phyloP scores from a whole-genome alignment of 331 rosid species.

The Spiraea crenata region DNA sequence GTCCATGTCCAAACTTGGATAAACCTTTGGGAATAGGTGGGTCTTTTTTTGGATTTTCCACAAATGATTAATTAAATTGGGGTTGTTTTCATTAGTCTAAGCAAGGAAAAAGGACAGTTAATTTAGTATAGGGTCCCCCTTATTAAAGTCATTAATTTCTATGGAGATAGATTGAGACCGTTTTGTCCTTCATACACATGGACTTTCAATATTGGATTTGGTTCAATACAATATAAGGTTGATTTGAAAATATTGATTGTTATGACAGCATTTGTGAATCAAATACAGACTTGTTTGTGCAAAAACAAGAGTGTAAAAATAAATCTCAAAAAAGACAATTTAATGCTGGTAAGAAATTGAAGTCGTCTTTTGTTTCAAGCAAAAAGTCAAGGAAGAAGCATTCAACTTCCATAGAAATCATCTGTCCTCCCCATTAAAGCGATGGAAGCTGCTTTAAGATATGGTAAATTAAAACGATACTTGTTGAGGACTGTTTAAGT shows the following conservation, averaged over 20 bases:
- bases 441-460: neutral
- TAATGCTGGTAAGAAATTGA: neutral
- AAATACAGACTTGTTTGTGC: neutral
- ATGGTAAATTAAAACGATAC: neutral
- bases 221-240: neutral
- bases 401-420: slow-evolving; percentile 5
- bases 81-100: neutral
- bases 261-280: neutral
- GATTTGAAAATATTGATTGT: neutral
- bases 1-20: neutral
- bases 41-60: neutral
- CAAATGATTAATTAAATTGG: neutral
- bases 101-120: neutral
- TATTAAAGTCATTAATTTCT: slow-evolving; percentile 33
- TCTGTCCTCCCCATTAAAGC: slow-evolving; percentile 9
- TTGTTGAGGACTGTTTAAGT: neutral
- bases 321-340: neutral
- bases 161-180: slow-evolving; percentile 25
- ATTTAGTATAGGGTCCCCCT: neutral
- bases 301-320: neutral
- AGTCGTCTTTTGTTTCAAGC: slow-evolving; percentile 1
- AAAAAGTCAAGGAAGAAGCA: slow-evolving; percentile 3
- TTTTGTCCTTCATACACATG: neutral
- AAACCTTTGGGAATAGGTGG: neutral
- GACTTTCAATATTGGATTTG: neutral